Conservation (phyloP, 2,329 filamentous ascomycete species). For the Neofusicoccum parvum region DNA sequence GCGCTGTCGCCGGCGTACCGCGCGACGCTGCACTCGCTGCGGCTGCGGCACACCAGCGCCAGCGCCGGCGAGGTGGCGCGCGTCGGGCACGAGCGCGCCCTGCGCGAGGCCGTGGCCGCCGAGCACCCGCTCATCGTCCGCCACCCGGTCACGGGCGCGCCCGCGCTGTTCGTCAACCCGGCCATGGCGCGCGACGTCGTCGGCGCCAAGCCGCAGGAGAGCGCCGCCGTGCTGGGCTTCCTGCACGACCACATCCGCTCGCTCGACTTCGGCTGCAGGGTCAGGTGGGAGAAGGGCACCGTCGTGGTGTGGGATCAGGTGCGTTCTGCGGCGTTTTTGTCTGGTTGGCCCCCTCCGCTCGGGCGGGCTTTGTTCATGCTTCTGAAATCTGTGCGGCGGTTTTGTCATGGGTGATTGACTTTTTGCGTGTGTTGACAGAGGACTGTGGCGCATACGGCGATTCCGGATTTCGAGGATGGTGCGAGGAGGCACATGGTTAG, state of each 20-base stretch:
- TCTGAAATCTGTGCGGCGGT: too few relatives aligned
- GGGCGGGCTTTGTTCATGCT: too few relatives aligned
- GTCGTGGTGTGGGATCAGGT: slow-evolving; percentile 19
- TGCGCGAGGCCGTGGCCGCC: neutral
- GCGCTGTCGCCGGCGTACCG: slow-evolving; percentile 22
- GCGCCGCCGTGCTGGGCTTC: neutral
- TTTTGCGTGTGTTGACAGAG: neutral
- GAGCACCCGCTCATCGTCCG: neutral
- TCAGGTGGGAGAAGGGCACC: slow-evolving; percentile 5
- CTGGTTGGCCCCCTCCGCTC: too few relatives aligned
- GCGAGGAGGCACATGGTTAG: slow-evolving; percentile 11
- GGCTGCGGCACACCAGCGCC: neutral
- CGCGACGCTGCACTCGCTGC: slow-evolving; percentile 19
- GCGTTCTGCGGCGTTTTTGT: neutral
- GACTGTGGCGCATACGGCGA: slow-evolving; percentile 11
- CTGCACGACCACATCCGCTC: neutral
- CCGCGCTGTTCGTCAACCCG: slow-evolving; percentile 13
- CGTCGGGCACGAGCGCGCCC: neutral
- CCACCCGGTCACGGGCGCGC: neutral
- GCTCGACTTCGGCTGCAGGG: slow-evolving; percentile 3
- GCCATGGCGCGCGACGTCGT: neutral
- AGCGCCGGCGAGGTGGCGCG: slow-evolving; percentile 14
- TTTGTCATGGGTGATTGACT: too few relatives aligned
- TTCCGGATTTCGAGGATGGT: slow-evolving; percentile 10
- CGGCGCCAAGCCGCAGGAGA: neutral